Conservation (phyloP, 129 eudicot genomes). For the Dittrichia graveolens region DNA sequence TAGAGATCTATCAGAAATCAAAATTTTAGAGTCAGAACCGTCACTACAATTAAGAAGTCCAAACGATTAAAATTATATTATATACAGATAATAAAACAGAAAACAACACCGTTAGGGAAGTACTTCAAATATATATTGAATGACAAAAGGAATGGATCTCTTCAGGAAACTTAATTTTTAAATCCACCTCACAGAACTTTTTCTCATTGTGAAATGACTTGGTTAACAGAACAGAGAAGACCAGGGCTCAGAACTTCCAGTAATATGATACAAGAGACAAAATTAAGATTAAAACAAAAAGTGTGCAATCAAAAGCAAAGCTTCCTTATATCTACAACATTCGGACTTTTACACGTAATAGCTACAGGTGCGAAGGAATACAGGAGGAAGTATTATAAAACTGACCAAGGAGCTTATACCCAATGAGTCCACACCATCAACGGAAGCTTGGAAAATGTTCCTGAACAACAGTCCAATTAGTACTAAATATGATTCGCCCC, state of each 20-base stretch:
- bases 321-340: constrained; percentile 10
- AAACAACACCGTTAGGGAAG: neutral
- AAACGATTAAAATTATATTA: neutral
- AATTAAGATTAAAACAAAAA: constrained; percentile 3
- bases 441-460: constrained; percentile 47
- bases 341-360: neutral
- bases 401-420: constrained; percentile 66
- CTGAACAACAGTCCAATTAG: constrained; percentile 40
- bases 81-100: neutral
- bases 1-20: too few relatives aligned
- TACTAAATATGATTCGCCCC: constrained; percentile 4
- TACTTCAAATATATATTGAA: neutral
- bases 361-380: constrained; percentile 4
- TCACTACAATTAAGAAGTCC: too few relatives aligned
- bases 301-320: constrained; percentile 8
- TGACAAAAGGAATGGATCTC: neutral
- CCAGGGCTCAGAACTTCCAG: constrained; percentile 4
- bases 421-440: constrained; percentile 65
- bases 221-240: constrained; percentile 2
- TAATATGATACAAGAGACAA: constrained; percentile 4
- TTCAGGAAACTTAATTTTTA: neutral
- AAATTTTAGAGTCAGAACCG: too few relatives aligned
- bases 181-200: constrained; percentile 12
- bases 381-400: constrained; percentile 24
- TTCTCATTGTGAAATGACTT: constrained; percentile 7